Conservation (phyloP, 345 rosid species). For the Bruguiera parviflora region DNA sequence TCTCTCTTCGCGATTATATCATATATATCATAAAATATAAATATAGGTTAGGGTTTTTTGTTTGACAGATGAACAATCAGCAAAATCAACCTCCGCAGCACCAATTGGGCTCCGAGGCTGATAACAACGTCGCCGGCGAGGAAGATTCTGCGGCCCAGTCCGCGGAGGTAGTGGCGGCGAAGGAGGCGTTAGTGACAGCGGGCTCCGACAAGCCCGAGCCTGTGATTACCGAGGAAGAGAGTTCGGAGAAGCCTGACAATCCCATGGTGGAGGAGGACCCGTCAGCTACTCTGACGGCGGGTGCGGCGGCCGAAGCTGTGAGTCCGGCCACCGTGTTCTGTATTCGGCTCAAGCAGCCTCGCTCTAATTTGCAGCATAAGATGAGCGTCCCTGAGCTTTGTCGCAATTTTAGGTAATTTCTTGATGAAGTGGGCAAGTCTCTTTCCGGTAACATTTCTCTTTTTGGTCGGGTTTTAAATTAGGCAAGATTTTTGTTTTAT, state of each 20-base stretch:
- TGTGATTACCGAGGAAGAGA: constrained; percentile 30
- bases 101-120: constrained; percentile 13
- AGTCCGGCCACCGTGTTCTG: constrained; percentile 86
- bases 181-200: constrained; percentile 12
- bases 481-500: neutral
- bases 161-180: constrained; percentile 16
- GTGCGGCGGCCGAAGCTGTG: constrained; percentile 24
- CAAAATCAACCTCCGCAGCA: constrained; percentile 18
- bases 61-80: constrained; percentile 46
- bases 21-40: constrained; percentile 14
- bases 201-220: constrained; percentile 30
- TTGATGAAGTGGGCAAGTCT: neutral
- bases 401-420: constrained; percentile 74
- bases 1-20: neutral
- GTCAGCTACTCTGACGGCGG: neutral
- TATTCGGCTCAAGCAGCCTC: constrained; percentile 81
- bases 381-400: constrained; percentile 90
- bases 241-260: constrained; percentile 38
- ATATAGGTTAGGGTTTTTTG: constrained; percentile 36
- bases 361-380: constrained; percentile 76
- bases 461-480: neutral
- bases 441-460: neutral
- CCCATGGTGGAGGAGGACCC: constrained; percentile 61
- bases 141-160: constrained; percentile 33
- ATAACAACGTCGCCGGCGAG: neutral